Evolutionary conservation across 352 stramenopile genomes (phyloP), one percentile per base, ranked within the genome.

Genomic region (Globisporangium canariense): DNA sequence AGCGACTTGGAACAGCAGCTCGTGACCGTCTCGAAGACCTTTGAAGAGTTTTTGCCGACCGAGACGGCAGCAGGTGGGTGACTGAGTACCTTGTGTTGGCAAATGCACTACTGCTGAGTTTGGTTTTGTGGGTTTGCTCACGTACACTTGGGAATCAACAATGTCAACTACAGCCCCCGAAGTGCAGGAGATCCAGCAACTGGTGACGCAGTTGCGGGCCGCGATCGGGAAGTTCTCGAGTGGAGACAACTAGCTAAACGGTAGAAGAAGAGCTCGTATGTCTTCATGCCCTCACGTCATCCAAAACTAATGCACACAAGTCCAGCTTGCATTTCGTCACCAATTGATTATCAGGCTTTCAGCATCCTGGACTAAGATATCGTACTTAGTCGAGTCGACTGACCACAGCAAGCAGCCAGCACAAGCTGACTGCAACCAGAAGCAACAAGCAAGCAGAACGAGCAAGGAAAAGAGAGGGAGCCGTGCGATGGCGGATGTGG

Each of bases 161-260:
- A 25, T 8, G 47, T 38, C 63, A 32, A 25, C 2, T 53, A n/a
- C 36, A 75, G 67, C 66, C 16, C 47, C 69, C 25, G 72, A 86
- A 43, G 56, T 86, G 18, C 56, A 76, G 25, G 71, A 79, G 30
- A 81, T 88, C 43, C 65, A 76, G 22, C 58, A 69, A 7, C 71
- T 86, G 50, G 70, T 88, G 38, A 54, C 54, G 20, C 60, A 73
- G 28, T 47, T 81, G 9, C 62, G 61, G 22, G 63, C 55, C 58
- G 71, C 75, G 30, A 71, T 86, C 65, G 53, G 72, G 45, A 54
- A 58, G 3, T 73, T 75, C 30, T 64, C 62, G 1, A 18, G 16
- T 13, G 8, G 36, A 16, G 55, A 64, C 4, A 59, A 4, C 22
- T 68, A 64, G 25, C 25, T 28, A 28, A 28, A 20, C 32, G 32